phyloP scores from a whole-genome alignment of 2,329 filamentous ascomycete species.

The Thielaviopsis musarum region DNA sequence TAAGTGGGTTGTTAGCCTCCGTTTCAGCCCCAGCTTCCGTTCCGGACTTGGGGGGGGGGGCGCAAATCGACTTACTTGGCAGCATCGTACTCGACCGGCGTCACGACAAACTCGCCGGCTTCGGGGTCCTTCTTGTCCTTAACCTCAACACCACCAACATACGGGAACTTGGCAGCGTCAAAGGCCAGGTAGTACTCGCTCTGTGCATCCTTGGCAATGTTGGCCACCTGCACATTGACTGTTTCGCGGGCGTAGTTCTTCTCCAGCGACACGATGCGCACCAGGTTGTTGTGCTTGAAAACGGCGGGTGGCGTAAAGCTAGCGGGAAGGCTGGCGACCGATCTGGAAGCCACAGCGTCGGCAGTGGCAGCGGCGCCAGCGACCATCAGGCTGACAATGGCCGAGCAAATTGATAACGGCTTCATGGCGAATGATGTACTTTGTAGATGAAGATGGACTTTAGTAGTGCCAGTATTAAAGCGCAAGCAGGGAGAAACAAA shows the following conservation, averaged over 20 bases:
- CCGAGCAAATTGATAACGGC: slow-evolving; percentile 33
- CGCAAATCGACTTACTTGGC: slow-evolving; percentile 30
- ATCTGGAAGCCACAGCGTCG: slow-evolving; percentile 28
- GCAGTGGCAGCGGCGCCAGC: slow-evolving; percentile 23
- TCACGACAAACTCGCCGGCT: slow-evolving; percentile 43
- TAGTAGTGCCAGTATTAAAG: not conserved
- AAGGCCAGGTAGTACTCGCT: slow-evolving; percentile 87
- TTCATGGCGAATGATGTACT: slow-evolving; percentile 21
- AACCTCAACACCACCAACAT: slow-evolving; percentile 74
- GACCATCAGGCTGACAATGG: slow-evolving; percentile 40
- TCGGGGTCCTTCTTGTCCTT: slow-evolving; percentile 73
- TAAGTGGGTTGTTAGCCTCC: slow-evolving; percentile 11
- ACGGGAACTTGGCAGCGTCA: slow-evolving; percentile 54
- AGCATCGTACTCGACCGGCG: slow-evolving; percentile 46
- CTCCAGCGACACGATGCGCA: slow-evolving; percentile 80
- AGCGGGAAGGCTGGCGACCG: slow-evolving; percentile 41
- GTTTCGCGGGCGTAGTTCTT: slow-evolving; percentile 83
- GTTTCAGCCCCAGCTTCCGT: not conserved
- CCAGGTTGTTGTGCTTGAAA: slow-evolving; percentile 85
- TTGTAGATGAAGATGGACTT: slow-evolving; percentile 3
- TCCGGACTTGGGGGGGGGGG: not conserved
- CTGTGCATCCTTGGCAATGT: slow-evolving; percentile 61
- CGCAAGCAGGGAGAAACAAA: not conserved
- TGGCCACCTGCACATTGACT: slow-evolving; percentile 89
- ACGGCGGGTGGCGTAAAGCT: slow-evolving; percentile 64